A percentile compares a stretch with the other conserved stretches of the same genome.
These are phyloP conservation scores for Entomortierella chlamydospora DNA, from an alignment of 192 early-diverging fungal species.

Conservation along the genomic window DNA sequence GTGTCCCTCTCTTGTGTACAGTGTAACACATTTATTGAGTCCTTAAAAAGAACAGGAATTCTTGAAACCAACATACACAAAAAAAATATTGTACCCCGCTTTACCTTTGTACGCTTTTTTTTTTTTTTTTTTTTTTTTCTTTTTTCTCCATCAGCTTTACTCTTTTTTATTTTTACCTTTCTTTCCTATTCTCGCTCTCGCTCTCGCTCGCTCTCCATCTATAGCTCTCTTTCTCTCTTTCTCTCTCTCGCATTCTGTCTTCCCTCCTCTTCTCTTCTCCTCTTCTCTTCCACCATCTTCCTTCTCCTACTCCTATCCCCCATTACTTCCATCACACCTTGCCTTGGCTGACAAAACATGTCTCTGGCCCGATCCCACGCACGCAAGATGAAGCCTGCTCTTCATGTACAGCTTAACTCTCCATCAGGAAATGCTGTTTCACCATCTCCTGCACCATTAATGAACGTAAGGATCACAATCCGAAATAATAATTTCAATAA, in stretches of 20 bases:
- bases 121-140: too few relatives aligned
- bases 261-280: neutral
- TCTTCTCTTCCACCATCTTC: neutral
- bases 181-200: too few relatives aligned
- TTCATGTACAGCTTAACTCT: slow-evolving; percentile 34
- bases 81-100: too few relatives aligned
- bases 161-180: too few relatives aligned
- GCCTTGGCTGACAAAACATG: slow-evolving; percentile 2
- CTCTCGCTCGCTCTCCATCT: too few relatives aligned
- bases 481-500: neutral
- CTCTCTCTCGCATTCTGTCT: neutral
- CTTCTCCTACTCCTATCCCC: neutral
- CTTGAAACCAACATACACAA: too few relatives aligned
- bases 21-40: too few relatives aligned
- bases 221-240: neutral
- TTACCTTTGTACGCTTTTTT: too few relatives aligned
- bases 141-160: too few relatives aligned
- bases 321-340: too few relatives aligned
- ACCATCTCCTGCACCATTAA: slow-evolving; percentile 24
- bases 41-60: too few relatives aligned
- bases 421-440: slow-evolving; percentile 20
- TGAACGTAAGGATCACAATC: slow-evolving; percentile 16
- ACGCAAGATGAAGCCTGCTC: slow-evolving; percentile 32
- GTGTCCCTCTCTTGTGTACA: too few relatives aligned
- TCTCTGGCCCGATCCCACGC: slow-evolving; percentile 44